Evolutionary conservation across 2,329 filamentous ascomycete genomes (phyloP).

Genomic region (Alternaria brassicicola): DNA sequence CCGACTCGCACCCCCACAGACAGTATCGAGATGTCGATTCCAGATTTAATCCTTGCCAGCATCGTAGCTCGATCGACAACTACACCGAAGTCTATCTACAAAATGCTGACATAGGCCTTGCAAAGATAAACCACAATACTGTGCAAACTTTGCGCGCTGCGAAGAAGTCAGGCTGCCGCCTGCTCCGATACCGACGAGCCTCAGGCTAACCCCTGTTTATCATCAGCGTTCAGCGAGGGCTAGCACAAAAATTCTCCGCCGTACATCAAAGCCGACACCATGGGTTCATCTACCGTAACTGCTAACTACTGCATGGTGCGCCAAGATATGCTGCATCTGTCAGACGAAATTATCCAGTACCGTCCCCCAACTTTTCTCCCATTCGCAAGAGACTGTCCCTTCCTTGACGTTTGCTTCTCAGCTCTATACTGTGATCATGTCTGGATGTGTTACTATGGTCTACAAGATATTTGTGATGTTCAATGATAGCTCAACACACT

Average conservation of each 20-base stretch:
- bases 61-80: background rate
- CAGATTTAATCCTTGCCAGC: background rate
- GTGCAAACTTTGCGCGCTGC: background rate
- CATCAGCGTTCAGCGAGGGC: background rate
- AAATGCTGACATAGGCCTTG: background rate
- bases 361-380: background rate
- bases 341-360: background rate
- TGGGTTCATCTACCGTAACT: background rate
- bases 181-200: background rate
- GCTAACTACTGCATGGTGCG: background rate
- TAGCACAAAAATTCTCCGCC: background rate
- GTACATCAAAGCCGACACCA: background rate
- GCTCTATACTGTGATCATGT: background rate
- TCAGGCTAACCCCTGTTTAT: background rate
- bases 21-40: background rate
- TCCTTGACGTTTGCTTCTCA: background rate
- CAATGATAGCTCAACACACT: background rate
- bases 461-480: background rate
- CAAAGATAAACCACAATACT: background rate
- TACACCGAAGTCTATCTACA: background rate
- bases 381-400: background rate
- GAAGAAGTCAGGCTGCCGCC: no score
- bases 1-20: background rate
- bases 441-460: background rate
- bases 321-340: background rate